Conservation (phyloP, 305 asterid genomes). For the Stenogyne calaminthoides region DNA sequence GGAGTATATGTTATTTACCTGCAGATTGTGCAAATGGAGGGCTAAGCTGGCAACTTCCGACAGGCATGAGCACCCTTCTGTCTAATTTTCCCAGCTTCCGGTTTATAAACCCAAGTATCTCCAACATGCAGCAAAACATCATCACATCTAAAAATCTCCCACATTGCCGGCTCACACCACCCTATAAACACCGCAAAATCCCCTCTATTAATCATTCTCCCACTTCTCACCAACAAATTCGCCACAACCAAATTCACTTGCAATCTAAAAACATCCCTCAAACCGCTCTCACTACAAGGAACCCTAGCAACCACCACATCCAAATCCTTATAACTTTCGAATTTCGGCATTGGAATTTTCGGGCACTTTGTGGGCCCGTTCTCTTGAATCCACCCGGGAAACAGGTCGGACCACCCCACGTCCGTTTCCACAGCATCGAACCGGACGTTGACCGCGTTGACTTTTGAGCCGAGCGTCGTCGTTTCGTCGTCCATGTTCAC, state of each 20-base stretch:
- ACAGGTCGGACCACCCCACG: conserved; percentile 56
- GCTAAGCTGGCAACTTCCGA: conserved; percentile 63
- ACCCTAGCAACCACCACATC: conserved; percentile 66
- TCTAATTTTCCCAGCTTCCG: conserved; percentile 48
- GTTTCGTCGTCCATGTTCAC: conserved; percentile 46
- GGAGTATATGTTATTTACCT: not conserved
- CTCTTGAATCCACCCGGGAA: conserved; percentile 60
- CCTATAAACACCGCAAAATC: conserved; percentile 55
- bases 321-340: conserved; percentile 42
- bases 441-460: conserved; percentile 36
- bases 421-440: conserved; percentile 38
- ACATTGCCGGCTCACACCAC: conserved; percentile 52
- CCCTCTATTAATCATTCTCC: conserved; percentile 38
- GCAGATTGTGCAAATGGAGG: conserved; percentile 42
- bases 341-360: conserved; percentile 61
- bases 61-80: conserved; percentile 66
- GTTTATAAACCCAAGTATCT: conserved; percentile 52
- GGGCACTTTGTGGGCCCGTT: conserved; percentile 49
- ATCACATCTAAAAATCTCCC: conserved; percentile 81
- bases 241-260: conserved; percentile 82
- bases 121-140: conserved; percentile 55
- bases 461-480: not conserved
- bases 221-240: conserved; percentile 60
- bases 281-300: conserved; percentile 44
- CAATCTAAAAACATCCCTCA: conserved; percentile 58